These are phyloP conservation scores for Calvatia gigantea DNA, from an alignment of 768 basidiomycete genomes.

Conservation along the genomic window DNA sequence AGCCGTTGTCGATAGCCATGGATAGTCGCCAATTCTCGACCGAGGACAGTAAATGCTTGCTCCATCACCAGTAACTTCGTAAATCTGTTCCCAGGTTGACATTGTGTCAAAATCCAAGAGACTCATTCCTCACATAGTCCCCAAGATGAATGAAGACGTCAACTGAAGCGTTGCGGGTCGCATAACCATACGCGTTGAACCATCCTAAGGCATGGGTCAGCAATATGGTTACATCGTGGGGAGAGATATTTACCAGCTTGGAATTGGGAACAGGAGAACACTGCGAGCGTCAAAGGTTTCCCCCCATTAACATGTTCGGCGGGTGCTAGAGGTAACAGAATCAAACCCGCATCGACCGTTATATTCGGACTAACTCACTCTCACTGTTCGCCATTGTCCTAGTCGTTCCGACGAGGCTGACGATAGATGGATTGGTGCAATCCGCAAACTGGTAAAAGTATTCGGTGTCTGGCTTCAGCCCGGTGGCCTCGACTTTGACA, in stretches of 20 bases:
- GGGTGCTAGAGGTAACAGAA: slow-evolving; percentile 30
- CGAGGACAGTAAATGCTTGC: slow-evolving; percentile 28
- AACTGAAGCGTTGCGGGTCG: slow-evolving; percentile 46
- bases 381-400: slow-evolving; percentile 45
- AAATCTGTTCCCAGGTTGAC: slow-evolving; percentile 31
- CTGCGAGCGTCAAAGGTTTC: slow-evolving; percentile 48
- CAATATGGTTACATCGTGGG: not conserved
- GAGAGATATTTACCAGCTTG: slow-evolving; percentile 36
- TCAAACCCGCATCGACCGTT: too few species aligned
- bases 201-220: slow-evolving; percentile 28
- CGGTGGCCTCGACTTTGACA: slow-evolving; percentile 56
- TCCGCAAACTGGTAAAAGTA: slow-evolving; percentile 57
- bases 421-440: slow-evolving; percentile 41
- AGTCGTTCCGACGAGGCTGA: slow-evolving; percentile 47
- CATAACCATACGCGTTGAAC: slow-evolving; percentile 61
- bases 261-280: slow-evolving; percentile 57
- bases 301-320: slow-evolving; percentile 48
- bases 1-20: slow-evolving; percentile 51
- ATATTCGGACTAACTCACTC: slow-evolving; percentile 33
- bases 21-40: slow-evolving; percentile 54
- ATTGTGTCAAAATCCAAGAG: not conserved
- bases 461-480: slow-evolving; percentile 45
- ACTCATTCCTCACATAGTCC: slow-evolving; percentile 43
- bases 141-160: slow-evolving; percentile 58
- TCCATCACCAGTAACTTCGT: slow-evolving; percentile 42